phyloP scores from a whole-genome alignment of 257 asterid species.

The Misopates orontium region DNA sequence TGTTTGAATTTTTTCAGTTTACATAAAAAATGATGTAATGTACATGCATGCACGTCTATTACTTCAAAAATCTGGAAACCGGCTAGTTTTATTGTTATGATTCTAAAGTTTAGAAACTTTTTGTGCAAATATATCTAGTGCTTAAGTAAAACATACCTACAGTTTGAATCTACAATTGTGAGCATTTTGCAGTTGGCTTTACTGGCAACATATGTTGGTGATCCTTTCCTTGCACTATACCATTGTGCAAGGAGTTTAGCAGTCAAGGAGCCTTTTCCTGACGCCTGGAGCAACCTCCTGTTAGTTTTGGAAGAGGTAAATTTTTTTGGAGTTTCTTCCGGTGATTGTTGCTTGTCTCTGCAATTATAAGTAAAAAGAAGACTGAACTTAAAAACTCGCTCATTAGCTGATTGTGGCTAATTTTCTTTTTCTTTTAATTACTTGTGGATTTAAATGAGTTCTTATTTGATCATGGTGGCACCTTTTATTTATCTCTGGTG shows the following conservation, averaged over 20 bases:
- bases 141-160: no score
- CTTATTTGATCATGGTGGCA: conserved; percentile 18
- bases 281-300: conserved; percentile 85
- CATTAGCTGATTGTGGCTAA: not conserved
- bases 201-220: conserved; percentile 73
- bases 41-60: not conserved
- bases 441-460: not conserved
- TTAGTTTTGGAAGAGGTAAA: conserved; percentile 82
- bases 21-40: no score
- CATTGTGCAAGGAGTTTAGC: conserved; percentile 87
- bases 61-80: not conserved
- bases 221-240: conserved; percentile 81
- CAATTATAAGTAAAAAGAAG: not conserved
- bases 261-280: conserved; percentile 91
- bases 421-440: not conserved
- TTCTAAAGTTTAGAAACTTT: no score
- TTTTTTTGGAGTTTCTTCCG: not conserved
- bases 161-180: conserved; percentile 7
- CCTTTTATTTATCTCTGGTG: conserved; percentile 32
- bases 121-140: no score
- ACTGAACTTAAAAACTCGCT: conserved; percentile 10
- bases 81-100: not conserved
- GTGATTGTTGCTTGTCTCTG: not conserved
- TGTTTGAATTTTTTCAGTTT: no score
- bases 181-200: conserved; percentile 69